Evolutionary conservation across 2,329 filamentous ascomycete genomes (phyloP), one percentile per base, ranked within the genome.

Genomic region (Ophiobolus disseminans): DNA sequence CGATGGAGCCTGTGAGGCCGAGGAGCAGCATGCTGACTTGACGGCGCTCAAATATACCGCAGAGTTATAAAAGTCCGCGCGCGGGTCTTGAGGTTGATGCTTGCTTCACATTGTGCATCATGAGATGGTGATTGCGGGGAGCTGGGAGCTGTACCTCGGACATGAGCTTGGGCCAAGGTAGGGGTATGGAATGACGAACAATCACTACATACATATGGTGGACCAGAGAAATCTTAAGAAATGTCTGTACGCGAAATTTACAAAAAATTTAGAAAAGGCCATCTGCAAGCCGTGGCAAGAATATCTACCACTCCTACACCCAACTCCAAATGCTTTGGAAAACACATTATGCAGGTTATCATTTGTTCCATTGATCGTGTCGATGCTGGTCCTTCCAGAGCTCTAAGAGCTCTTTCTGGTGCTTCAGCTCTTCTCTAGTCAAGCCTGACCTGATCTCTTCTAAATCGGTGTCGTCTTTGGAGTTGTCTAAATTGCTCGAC

Each of bases 1-100:
- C 94, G 70, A 99, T 97, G 53, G 92, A 96, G 71, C 94, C 94
- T 7, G 94, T 99, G 20, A 99, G 85, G 48, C 94, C 94, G 64
- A 99, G 91, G 66, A 99, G 86, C 39, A 97, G 84, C 94, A 97
- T 97, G 14, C 31, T 61, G 50, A 38, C n/a, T n/a, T n/a, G n/a
- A n/a, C n/a, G n/a, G n/a, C n/a, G n/a, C n/a, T n/a, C n/a, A n/a
- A n/a, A n/a, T n/a, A n/a, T n/a, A n/a, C n/a, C n/a, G n/a, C 23
- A 26, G 23, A 11, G 23, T 6, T 26, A 26, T 26, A 11, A 26
- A 26, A 26, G 23, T 26, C 11, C 23, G 6, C 23, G 6, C 23
- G 23, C 23, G 23, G 11, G 7, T 7, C 11, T 26, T 6, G 11
- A 26, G 23, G 23, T 26, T 26, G 23, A 26, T 11, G n/a, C n/a